phyloP scores from a whole-genome alignment of 352 stramenopile species.

The Pythium insidiosum region DNA sequence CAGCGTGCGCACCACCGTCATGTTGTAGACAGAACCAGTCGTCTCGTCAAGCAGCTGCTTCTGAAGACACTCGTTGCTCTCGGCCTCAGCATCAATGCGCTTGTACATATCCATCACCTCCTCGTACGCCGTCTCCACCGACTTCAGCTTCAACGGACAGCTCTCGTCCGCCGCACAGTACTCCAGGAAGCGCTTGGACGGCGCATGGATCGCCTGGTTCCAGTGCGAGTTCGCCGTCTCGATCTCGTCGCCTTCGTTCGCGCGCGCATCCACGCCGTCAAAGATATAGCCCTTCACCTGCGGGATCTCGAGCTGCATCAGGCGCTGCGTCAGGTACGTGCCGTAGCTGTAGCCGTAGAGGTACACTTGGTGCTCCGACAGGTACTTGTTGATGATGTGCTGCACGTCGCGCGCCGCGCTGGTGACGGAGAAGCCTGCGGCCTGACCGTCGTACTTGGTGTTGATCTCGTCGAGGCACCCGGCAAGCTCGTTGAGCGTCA shows the following conservation, averaged over 20 bases:
- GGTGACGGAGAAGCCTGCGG: conserved; percentile 9
- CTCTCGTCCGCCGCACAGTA: conserved; percentile 6
- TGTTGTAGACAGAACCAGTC: no score
- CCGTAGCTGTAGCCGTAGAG: conserved; percentile 21
- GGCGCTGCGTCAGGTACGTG: conserved; percentile 17
- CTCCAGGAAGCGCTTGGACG: conserved; percentile 8
- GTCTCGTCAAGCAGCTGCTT: neutral
- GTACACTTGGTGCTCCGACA: conserved; percentile 11
- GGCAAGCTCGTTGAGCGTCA: conserved; percentile 11
- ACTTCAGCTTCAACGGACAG: conserved; percentile 9
- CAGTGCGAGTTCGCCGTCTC: conserved; percentile 9
- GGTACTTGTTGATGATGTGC: conserved; percentile 12
- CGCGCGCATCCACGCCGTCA: conserved; percentile 13
- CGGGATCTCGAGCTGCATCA: conserved; percentile 17
- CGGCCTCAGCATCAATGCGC: conserved; percentile 8
- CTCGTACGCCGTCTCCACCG: conserved; percentile 4
- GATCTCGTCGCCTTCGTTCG: neutral
- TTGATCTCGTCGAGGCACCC: conserved; percentile 17
- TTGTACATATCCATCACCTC: conserved; percentile 6
- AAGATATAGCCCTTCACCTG: conserved; percentile 22
- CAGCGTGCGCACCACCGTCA: no score
- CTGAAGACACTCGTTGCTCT: conserved; percentile 9
- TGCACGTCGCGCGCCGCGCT: conserved; percentile 16
- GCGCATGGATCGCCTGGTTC: conserved; percentile 6
- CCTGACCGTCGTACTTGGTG: conserved; percentile 14